phyloP scores from a whole-genome alignment of 2,329 filamentous ascomycete species.

The Colletotrichum camelliae region DNA sequence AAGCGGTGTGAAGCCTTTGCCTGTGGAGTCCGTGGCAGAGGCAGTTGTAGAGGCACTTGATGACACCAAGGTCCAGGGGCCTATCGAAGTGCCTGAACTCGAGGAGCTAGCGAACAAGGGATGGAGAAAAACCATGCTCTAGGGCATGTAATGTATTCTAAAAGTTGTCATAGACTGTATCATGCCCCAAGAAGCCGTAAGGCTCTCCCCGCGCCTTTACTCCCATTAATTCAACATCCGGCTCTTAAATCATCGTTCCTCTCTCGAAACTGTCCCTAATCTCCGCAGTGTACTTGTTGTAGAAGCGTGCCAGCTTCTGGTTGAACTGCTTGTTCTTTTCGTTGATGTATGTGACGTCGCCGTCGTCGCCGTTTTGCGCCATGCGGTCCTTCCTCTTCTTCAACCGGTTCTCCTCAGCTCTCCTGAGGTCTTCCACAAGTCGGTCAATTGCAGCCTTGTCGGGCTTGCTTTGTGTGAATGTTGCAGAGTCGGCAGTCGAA shows the following conservation, averaged over 20 bases:
- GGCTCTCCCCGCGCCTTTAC: neutral
- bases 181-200: conserved; percentile 2
- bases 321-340: conserved; percentile 99
- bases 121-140: conserved; percentile 93
- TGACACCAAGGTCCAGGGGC: conserved; percentile 74
- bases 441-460: conserved; percentile 87
- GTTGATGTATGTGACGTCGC: conserved; percentile 98
- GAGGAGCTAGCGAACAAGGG: conserved; percentile 80
- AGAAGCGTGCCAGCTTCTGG: conserved; percentile 93
- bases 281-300: conserved; percentile 98
- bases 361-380: conserved; percentile 79
- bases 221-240: neutral
- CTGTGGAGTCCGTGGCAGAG: conserved; percentile 86
- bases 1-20: conserved; percentile 83
- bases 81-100: conserved; percentile 80
- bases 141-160: conserved; percentile 29
- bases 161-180: conserved; percentile 34
- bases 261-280: conserved; percentile 98
- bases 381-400: conserved; percentile 86
- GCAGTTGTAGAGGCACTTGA: conserved; percentile 87
- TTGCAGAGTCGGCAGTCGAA: conserved; percentile 81
- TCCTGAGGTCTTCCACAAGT: conserved; percentile 83
- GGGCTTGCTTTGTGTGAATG: conserved; percentile 85
- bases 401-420: conserved; percentile 84
- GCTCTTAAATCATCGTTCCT: conserved; percentile 83